These are phyloP conservation scores for Fonsecaea erecta DNA, from an alignment of 2,329 filamentous ascomycete species.

Conservation along the genomic window DNA sequence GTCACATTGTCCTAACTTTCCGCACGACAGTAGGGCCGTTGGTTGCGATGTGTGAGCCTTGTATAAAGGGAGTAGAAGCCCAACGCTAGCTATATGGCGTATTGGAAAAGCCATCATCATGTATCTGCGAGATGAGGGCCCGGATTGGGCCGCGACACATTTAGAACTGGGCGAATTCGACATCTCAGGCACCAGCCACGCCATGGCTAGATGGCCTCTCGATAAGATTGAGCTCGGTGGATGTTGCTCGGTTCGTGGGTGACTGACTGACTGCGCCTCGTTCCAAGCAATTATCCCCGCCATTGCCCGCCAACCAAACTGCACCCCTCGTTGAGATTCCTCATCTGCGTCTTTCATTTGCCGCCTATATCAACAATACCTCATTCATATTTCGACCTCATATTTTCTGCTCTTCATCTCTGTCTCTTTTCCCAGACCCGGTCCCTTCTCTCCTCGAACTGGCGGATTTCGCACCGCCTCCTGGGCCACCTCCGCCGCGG, in stretches of 20 bases:
- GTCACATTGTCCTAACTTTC: neutral
- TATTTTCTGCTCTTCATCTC: neutral
- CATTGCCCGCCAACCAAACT: neutral
- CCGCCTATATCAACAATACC: constrained; percentile 3
- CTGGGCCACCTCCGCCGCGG: constrained; percentile 61
- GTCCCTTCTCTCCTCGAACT: constrained; percentile 21
- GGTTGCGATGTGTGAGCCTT: neutral
- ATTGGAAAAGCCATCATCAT: neutral
- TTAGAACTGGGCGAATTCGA: neutral
- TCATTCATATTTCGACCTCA: neutral
- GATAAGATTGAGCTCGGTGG: no score
- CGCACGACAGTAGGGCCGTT: neutral
- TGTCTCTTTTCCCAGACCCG: neutral
- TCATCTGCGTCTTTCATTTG: constrained; percentile 1
- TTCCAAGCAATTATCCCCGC: neutral
- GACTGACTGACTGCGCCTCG: constrained; percentile 8
- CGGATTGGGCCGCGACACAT: neutral
- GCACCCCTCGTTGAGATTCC: neutral
- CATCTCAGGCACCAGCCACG: no score
- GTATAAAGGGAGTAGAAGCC: neutral
- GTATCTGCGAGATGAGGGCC: neutral
- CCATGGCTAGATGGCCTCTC: no score
- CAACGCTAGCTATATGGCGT: neutral
- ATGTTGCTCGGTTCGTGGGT: constrained; percentile 13
- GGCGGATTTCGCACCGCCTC: constrained; percentile 46